Conservation (phyloP, 371 early-diverging fungal species). For the Rhizomucor pusillus region DNA sequence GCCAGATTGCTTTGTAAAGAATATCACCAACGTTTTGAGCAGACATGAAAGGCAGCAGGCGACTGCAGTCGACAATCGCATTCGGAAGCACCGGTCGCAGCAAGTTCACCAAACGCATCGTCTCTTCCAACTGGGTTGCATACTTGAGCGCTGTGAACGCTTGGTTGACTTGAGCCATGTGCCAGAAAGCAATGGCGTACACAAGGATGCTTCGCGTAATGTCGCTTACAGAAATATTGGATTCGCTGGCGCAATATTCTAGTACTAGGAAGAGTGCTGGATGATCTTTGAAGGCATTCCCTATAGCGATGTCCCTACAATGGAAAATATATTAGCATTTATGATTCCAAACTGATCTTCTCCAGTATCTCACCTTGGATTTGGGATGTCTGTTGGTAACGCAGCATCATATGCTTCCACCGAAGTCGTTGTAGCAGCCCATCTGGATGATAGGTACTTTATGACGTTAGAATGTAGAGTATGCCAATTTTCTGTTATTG, state of each 20-base stretch:
- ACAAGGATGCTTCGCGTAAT: conserved; percentile 36
- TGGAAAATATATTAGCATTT: background rate
- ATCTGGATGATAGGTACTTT: conserved; percentile 23
- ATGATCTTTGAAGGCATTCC: conserved; percentile 46
- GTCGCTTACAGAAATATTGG: conserved; percentile 19
- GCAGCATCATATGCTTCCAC: conserved; percentile 36
- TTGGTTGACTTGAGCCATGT: conserved; percentile 35
- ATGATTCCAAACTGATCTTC: background rate
- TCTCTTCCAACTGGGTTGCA: conserved; percentile 44
- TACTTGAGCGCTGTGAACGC: conserved; percentile 29
- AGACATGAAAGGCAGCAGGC: conserved; percentile 34
- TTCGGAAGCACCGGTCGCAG: conserved; percentile 4
- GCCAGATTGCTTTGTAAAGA: conserved; percentile 35
- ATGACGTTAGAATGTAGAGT: conserved; percentile 20
- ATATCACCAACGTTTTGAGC: conserved; percentile 33
- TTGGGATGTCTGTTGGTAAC: conserved; percentile 35
- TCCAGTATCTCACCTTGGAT: conserved; percentile 16
- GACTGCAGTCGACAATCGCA: conserved; percentile 4
- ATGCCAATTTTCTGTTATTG: conserved; percentile 12
- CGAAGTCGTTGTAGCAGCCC: conserved; percentile 25
- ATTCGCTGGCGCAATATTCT: conserved; percentile 22
- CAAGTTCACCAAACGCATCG: conserved; percentile 18
- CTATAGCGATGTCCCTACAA: conserved; percentile 38
- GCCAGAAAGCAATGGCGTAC: conserved; percentile 49
- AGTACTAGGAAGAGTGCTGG: conserved; percentile 37